Conservation (phyloP, 345 rosid species). For the Gynandropsis gynandra region DNA sequence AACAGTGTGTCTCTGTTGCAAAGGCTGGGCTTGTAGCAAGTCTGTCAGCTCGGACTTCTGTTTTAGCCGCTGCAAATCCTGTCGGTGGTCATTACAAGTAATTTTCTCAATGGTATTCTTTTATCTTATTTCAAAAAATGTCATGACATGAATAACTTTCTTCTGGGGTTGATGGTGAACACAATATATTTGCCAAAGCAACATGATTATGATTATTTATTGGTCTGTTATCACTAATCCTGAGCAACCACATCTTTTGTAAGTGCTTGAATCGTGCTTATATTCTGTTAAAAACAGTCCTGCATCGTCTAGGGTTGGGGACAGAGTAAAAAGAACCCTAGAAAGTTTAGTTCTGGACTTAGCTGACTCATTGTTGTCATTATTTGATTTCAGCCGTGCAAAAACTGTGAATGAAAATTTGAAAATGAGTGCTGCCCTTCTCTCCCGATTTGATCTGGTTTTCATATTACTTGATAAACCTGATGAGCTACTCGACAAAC, state of each 20-base stretch:
- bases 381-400: slow-evolving; percentile 80
- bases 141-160: too few relatives aligned
- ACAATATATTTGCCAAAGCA: too few relatives aligned
- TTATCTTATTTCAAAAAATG: too few relatives aligned
- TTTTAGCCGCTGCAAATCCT: slow-evolving; percentile 97
- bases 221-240: not conserved
- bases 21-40: slow-evolving; percentile 98
- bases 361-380: slow-evolving; percentile 13
- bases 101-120: slow-evolving; percentile 13
- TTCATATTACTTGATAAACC: slow-evolving; percentile 96
- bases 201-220: too few relatives aligned
- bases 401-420: slow-evolving; percentile 96
- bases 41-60: slow-evolving; percentile 90
- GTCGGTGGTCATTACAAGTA: slow-evolving; percentile 99
- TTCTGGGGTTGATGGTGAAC: too few relatives aligned
- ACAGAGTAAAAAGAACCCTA: slow-evolving; percentile 8
- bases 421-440: slow-evolving; percentile 94
- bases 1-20: slow-evolving; percentile 96
- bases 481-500: slow-evolving; percentile 86
- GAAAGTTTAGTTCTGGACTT: slow-evolving; percentile 1
- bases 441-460: slow-evolving; percentile 93
- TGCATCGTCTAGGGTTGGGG: slow-evolving; percentile 13
- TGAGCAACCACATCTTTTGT: slow-evolving; percentile 13
- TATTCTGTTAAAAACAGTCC: slow-evolving; percentile 6
- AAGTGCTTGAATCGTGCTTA: slow-evolving; percentile 9